phyloP scores from a whole-genome alignment of 2,329 filamentous ascomycete genomes.

The Paracorniculantispora psalliotae region DNA sequence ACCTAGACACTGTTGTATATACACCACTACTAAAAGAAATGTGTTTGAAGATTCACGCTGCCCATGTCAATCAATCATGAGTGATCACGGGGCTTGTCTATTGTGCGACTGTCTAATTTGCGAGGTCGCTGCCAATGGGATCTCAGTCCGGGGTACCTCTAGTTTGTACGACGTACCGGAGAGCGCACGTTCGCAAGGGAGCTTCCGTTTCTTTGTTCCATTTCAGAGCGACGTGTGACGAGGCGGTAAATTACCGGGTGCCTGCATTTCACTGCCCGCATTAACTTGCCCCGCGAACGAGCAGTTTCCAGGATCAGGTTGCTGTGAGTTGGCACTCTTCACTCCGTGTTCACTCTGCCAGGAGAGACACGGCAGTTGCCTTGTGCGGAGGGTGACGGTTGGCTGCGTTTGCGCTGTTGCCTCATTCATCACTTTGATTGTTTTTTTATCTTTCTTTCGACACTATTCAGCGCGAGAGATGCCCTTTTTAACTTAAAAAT shows the following conservation, averaged over 20 bases:
- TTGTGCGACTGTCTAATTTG: slow-evolving; percentile 3
- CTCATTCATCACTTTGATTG: background rate
- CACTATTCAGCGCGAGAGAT: no score
- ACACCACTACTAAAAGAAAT: no score
- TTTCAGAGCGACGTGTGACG: background rate
- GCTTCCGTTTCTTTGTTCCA: background rate
- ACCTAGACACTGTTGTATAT: no score
- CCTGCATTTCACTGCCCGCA: no score
- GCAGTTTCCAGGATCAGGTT: background rate
- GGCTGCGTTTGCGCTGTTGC: background rate
- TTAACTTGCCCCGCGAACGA: no score
- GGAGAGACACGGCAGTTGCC: background rate
- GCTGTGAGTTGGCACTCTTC: no score
- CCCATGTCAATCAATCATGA: no score
- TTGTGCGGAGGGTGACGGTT: background rate
- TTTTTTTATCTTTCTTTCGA: background rate
- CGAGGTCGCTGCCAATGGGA: background rate
- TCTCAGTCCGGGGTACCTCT: background rate
- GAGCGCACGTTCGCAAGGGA: background rate
- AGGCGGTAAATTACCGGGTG: background rate
- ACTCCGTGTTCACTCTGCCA: no score
- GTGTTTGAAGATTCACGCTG: background rate
- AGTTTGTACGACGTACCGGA: background rate
- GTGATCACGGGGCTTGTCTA: no score
- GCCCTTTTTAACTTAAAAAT: no score